These are phyloP conservation scores for Umbilicaria muhlenbergii DNA, from an alignment of 495 filamentous ascomycete genomes.

Conservation along the genomic window DNA sequence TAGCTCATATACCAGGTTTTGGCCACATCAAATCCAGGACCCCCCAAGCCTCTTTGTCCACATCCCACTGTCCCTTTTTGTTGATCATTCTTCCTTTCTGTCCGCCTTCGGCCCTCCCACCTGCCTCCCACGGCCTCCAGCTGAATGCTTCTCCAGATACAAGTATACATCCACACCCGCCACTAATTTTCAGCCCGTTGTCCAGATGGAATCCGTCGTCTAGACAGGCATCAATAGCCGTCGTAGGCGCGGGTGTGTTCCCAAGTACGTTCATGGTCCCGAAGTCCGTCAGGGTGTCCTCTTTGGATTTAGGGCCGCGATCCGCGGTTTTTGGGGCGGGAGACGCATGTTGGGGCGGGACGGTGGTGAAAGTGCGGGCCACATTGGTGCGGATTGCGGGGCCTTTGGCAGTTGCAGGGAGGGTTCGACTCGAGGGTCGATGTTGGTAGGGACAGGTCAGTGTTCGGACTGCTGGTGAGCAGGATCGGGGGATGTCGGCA, in stretches of 20 bases:
- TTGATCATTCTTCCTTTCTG: conserved; percentile 43
- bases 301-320: conserved; percentile 41
- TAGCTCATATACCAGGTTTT: conserved; percentile 56
- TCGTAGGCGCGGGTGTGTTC: conserved; percentile 59
- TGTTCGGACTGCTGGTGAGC: no score
- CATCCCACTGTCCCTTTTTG: conserved; percentile 65
- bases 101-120: conserved; percentile 13
- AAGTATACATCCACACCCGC: conserved; percentile 54
- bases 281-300: conserved; percentile 64
- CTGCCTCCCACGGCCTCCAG: conserved; percentile 64
- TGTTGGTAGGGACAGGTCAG: no score
- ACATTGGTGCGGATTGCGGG: no score
- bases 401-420: no score
- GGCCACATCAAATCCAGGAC: conserved; percentile 71
- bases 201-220: conserved; percentile 67
- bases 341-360: not conserved
- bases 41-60: conserved; percentile 55
- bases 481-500: no score
- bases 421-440: no score
- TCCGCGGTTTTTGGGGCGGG: conserved; percentile 23
- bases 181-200: conserved; percentile 51
- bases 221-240: conserved; percentile 65
- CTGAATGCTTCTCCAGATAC: conserved; percentile 73
- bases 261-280: conserved; percentile 59
- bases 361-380: no score